Evolutionary conservation across 164 flowering plant species (phyloP), one percentile per base, ranked within the genome.

Genomic region (Magnolia kwangsiensis): DNA sequence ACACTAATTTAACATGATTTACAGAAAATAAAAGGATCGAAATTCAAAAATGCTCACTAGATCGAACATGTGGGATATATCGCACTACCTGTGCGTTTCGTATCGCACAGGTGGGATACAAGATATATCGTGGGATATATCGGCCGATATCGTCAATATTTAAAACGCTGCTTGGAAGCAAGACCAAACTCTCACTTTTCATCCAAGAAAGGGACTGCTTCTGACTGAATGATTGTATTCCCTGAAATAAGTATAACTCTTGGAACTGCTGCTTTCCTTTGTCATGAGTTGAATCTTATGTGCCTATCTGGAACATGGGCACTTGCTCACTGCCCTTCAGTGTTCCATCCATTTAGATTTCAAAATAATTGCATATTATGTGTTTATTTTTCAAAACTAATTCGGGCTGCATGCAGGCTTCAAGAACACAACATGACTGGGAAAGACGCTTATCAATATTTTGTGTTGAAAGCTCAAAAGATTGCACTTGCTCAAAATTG

Each of bases 391-490:
- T 9, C 50, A 29, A 45, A 55, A 37, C 45, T 75, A 50, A 71
- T 65, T 75, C 8, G 11, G 21, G 24, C 10, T 51, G 50, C 61
- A 16, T 85, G 82, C 93, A 92, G 99, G 99, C 96, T 96, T 76
- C 74, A 78, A 74, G 88, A 88, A 27, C 87, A 78, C 51, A 90
- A 89, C 80, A 86, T 92, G 92, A 94, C 92, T 65, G 69, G 80
- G 20, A 89, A 89, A 84, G 98, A 89, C 73, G 98, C 97, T 14
- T 96, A 96, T 73, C 86, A 90, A 73, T 96, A 94, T 77, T 96
- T 96, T 85, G 99, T 92, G 31, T 85, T 91, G 80, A 87, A 80
- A 88, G 97, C 94, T 80, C 98, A 94, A 85, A 82, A 88, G 67
- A 86, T 94, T 69, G 98, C 97, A 72, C 75, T 90, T 74, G 85